These are phyloP conservation scores for Pestalotiopsis sp. DNA, from an alignment of 2,329 filamentous ascomycete genomes.

Conservation along the genomic window DNA sequence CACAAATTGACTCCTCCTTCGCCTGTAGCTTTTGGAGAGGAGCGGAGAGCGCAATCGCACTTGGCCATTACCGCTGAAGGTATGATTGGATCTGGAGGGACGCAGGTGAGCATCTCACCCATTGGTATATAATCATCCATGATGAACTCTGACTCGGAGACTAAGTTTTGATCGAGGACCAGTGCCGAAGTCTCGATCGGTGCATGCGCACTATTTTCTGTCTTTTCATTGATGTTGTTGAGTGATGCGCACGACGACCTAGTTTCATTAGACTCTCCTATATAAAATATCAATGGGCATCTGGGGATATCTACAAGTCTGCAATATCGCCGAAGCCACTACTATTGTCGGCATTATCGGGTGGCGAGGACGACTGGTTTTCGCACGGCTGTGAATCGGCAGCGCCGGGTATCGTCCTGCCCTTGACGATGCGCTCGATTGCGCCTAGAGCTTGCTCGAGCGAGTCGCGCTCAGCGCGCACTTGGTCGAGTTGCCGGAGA, in stretches of 20 bases:
- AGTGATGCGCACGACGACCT: not conserved
- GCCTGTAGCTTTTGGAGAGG: not conserved
- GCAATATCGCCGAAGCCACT: not conserved
- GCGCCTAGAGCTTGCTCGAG: not conserved
- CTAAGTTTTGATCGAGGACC: not conserved
- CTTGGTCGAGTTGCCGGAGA: not conserved
- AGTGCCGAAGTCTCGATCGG: not conserved
- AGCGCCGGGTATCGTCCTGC: not conserved
- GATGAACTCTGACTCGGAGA: not conserved
- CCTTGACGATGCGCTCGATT: not conserved
- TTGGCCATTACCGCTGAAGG: not conserved
- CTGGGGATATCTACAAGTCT: not conserved
- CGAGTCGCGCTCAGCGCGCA: not conserved
- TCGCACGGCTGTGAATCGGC: not conserved
- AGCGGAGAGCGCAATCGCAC: not conserved
- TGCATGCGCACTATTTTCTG: not conserved
- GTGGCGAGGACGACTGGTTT: not conserved
- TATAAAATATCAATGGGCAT: not conserved
- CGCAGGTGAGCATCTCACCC: not conserved
- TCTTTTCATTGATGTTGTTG: not conserved
- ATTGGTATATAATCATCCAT: not conserved
- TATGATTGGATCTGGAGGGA: not conserved
- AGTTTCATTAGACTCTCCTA: not conserved
- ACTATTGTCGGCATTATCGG: not conserved
- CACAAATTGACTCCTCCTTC: not conserved